These are phyloP conservation scores for Silene coronaria DNA, from an alignment of 179 eudicot genomes.

Conservation along the genomic window DNA sequence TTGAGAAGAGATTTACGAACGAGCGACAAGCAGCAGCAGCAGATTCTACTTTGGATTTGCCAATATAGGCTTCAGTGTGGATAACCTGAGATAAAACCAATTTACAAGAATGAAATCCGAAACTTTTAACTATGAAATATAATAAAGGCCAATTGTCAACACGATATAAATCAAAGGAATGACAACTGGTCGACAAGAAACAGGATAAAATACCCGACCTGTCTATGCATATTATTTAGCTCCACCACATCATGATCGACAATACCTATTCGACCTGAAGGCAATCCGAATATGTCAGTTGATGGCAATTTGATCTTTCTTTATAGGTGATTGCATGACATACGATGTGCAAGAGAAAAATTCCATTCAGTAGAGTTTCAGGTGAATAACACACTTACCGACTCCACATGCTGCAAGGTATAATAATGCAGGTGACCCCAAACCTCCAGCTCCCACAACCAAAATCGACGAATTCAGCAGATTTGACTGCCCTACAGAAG, in stretches of 20 bases:
- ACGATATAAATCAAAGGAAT: not conserved
- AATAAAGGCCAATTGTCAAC: not conserved
- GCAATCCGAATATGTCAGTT: not conserved
- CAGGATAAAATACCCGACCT: constrained; percentile 44
- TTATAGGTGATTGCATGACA: not conserved
- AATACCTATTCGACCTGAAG: constrained; percentile 73
- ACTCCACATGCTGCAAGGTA: constrained; percentile 97
- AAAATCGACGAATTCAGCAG: constrained; percentile 73
- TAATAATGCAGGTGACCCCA: constrained; percentile 92
- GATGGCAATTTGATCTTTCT: not conserved
- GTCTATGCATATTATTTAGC: constrained; percentile 95
- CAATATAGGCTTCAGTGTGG: constrained; percentile 80
- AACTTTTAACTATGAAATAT: not conserved
- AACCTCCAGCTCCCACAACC: constrained; percentile 98
- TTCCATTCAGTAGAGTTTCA: not conserved
- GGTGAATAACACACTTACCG: constrained; percentile 39
- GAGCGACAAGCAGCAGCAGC: constrained; percentile 91
- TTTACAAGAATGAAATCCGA: constrained; percentile 6
- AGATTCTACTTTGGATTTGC: constrained; percentile 87
- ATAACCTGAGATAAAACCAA: constrained; percentile 47
- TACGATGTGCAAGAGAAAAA: not conserved
- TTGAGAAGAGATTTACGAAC: constrained; percentile 39
- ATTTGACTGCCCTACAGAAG: constrained; percentile 62
- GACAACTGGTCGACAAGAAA: not conserved
- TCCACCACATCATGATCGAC: constrained; percentile 98